These are phyloP conservation scores for Phycomyces blakesleeanus DNA, from an alignment of 192 early-diverging fungal species.

Conservation along the genomic window DNA sequence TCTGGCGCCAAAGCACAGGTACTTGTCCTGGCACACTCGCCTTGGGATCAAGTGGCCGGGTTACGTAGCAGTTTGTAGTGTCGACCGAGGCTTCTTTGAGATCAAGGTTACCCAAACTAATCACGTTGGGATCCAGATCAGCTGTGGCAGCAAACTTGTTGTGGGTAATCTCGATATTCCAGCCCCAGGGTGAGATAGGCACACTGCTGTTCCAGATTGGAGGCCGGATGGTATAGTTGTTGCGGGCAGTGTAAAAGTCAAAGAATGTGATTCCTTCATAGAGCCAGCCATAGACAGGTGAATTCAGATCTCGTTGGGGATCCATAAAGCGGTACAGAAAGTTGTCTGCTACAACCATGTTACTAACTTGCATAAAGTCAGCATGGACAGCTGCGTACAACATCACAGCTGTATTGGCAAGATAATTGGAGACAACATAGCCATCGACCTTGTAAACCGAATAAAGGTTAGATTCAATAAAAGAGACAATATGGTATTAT, in stretches of 20 bases:
- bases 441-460: slow-evolving; percentile 15
- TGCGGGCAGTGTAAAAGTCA: slow-evolving; percentile 25
- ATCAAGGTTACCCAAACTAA: slow-evolving; percentile 26
- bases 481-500: no score
- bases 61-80: slow-evolving; percentile 24
- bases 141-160: slow-evolving; percentile 23
- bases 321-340: slow-evolving; percentile 23
- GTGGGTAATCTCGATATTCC: slow-evolving; percentile 3
- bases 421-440: slow-evolving; percentile 24
- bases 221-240: slow-evolving; percentile 19
- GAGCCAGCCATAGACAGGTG: slow-evolving; percentile 20
- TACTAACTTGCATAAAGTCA: slow-evolving; percentile 19
- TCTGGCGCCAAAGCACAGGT: slow-evolving; percentile 23
- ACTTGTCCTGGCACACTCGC: neutral
- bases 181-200: slow-evolving; percentile 9
- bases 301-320: slow-evolving; percentile 5
- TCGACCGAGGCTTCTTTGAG: slow-evolving; percentile 4
- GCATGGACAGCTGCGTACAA: slow-evolving; percentile 27
- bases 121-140: slow-evolving; percentile 23
- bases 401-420: slow-evolving; percentile 30
- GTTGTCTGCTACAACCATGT: slow-evolving; percentile 24
- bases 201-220: slow-evolving; percentile 21
- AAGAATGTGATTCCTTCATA: slow-evolving; percentile 29
- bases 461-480: no score
- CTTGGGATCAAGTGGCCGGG: slow-evolving; percentile 7